Evolutionary conservation across 2,329 filamentous ascomycete genomes (phyloP).

Genomic region (Beauveria pseudobassiana): DNA sequence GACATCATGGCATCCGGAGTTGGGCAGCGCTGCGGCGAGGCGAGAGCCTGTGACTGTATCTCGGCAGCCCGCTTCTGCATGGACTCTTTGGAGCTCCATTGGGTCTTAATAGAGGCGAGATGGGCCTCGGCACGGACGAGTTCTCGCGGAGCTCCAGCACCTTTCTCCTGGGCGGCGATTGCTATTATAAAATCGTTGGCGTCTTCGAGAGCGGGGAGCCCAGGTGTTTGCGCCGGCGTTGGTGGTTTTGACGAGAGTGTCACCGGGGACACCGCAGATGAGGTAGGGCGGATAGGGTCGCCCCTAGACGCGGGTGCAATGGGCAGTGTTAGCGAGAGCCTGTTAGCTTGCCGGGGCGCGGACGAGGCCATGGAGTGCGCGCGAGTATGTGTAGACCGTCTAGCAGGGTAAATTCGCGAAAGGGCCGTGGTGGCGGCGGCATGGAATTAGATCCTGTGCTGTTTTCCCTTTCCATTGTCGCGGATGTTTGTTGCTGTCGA

Average conservation of each 20-base stretch:
- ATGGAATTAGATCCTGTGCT: constrained; percentile 16
- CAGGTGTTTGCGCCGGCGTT: constrained; percentile 41
- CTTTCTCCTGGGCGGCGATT: constrained; percentile 84
- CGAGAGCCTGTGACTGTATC: constrained; percentile 43
- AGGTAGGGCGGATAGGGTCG: constrained; percentile 43
- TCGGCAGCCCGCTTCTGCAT: constrained; percentile 66
- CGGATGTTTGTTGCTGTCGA: constrained; percentile 14
- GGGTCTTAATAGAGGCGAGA: constrained; percentile 68
- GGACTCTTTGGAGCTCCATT: constrained; percentile 73
- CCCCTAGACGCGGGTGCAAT: constrained; percentile 45
- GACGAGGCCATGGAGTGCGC: constrained; percentile 45
- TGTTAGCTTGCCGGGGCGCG: constrained; percentile 44
- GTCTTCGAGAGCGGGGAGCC: constrained; percentile 40
- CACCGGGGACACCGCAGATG: constrained; percentile 25
- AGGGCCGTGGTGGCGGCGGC: constrained; percentile 30
- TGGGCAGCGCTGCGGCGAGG: constrained; percentile 23
- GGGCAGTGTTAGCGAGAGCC: constrained; percentile 55
- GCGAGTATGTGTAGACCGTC: constrained; percentile 19
- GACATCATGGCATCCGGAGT: constrained; percentile 23
- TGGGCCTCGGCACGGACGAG: constrained; percentile 75
- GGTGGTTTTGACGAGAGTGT: constrained; percentile 35
- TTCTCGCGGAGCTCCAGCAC: constrained; percentile 87
- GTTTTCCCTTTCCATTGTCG: background rate
- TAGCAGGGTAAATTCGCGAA: constrained; percentile 30
- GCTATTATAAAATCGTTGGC: constrained; percentile 72